Base-by-base conservation (phyloP, 257 asterid genomes). In the Cordia subcordata region DNA sequence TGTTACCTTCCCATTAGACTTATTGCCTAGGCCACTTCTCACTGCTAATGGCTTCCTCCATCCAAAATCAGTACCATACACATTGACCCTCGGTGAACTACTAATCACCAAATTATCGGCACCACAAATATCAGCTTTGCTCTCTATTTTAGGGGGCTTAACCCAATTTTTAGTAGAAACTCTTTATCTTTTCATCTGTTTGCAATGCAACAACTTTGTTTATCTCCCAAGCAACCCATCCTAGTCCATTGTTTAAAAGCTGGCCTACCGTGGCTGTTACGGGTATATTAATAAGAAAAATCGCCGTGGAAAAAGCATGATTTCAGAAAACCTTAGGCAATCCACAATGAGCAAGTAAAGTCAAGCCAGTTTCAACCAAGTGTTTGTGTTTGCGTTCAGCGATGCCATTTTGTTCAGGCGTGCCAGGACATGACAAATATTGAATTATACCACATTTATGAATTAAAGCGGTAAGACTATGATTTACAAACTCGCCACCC, bases 11-110 rank as follows among this genome's bases (percentile, higher is more conserved):
- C 88, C 84, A 4, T 75, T 71, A 1, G 21, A 62, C 35, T 64
- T 66, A 35, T 70, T 72, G 4, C 73, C 79, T 23, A 14, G 38
- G 4, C 92, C 92, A 58, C 76, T 79, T 55, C 92, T 68, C 12
- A 61, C 80, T 0, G 72, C 92, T 56, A 70, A 58, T n/a, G 88
- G 79, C 23, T 75, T 68, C 1, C 83, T 77, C 87, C 91, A 76
- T 33, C 57, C 57, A 11, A 53, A 53, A 53, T 53, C 39, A 5
- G 3, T 33, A 11, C 38, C 33, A 11, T 76, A 81, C 0, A 83
- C 55, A 15, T 70, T 57, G 23, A 74, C 75, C 39, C 80, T 64
- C 8, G 89, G 87, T 3, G 89, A 85, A 47, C 76, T 79, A 40
- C 72, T 65, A 0, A 79, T 67, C 57, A 23, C 17, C 37, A 21